Evolutionary conservation across 2,329 filamentous ascomycete genomes (phyloP).

Genomic region (Gremmenia infestans): DNA sequence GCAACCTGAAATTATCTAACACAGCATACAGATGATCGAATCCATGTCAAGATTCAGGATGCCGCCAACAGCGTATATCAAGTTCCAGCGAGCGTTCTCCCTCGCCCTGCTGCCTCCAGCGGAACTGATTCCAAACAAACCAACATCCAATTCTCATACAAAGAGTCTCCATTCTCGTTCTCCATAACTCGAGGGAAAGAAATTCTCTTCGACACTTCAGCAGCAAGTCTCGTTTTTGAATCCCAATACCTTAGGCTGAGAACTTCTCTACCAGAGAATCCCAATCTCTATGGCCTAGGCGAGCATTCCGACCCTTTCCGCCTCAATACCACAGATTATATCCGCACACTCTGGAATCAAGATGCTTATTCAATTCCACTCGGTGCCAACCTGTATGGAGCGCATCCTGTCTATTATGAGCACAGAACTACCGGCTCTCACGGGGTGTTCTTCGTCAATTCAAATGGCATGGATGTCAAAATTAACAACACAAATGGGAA

Average conservation of each 20-base stretch:
- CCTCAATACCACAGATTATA: constrained; percentile 55
- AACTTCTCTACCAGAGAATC: constrained; percentile 52
- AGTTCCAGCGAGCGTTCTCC: constrained; percentile 53
- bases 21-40: constrained; percentile 43
- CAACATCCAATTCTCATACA: constrained; percentile 47
- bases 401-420: constrained; percentile 61
- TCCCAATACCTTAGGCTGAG: constrained; percentile 59
- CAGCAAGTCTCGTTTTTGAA: constrained; percentile 54
- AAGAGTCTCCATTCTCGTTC: constrained; percentile 56
- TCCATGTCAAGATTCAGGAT: constrained; percentile 62
- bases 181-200: constrained; percentile 46
- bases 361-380: constrained; percentile 53
- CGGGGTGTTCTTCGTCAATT: constrained; percentile 67
- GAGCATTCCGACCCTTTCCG: constrained; percentile 58
- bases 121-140: constrained; percentile 31
- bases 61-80: constrained; percentile 54
- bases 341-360: constrained; percentile 55
- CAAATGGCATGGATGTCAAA: constrained; percentile 73
- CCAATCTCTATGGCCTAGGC: constrained; percentile 61
- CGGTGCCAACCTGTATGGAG: constrained; percentile 57
- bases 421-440: constrained; percentile 52
- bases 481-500: constrained; percentile 56
- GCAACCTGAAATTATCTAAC: background rate
- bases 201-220: constrained; percentile 57
- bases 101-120: constrained; percentile 41